Evolutionary conservation across 768 basidiomycete species (phyloP).

Genomic region (Naganishia onofrii): DNA sequence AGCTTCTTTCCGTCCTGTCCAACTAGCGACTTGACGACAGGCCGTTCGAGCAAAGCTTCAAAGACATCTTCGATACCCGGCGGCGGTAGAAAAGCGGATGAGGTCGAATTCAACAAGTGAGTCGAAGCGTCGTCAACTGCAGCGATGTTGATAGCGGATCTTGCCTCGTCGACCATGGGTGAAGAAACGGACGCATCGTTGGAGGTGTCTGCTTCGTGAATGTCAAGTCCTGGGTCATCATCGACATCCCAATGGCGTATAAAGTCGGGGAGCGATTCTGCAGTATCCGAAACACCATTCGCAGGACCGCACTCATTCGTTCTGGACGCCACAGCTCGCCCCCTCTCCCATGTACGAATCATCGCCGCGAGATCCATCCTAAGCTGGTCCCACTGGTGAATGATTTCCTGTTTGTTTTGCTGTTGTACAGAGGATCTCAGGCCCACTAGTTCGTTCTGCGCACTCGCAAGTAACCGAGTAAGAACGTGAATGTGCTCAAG

Average conservation of each 20-base stretch:
- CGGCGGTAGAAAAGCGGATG: constrained; percentile 31
- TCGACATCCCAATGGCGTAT: constrained; percentile 33
- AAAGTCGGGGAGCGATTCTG: constrained; percentile 30
- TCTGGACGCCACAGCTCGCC: constrained; percentile 34
- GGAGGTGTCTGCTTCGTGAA: constrained; percentile 22
- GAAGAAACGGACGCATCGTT: constrained; percentile 22
- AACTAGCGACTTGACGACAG: not conserved
- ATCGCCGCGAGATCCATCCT: constrained; percentile 39
- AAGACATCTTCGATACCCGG: constrained; percentile 44
- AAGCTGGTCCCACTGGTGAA: constrained; percentile 35
- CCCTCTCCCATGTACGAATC: constrained; percentile 46
- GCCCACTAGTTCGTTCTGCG: constrained; percentile 12
- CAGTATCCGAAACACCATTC: not conserved
- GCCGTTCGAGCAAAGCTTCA: constrained; percentile 30
- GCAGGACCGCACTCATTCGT: constrained; percentile 1
- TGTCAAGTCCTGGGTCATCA: constrained; percentile 9
- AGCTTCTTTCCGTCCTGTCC: constrained; percentile 32
- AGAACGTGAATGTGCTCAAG: constrained; percentile 23
- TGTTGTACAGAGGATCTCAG: constrained; percentile 4
- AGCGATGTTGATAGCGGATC: not conserved
- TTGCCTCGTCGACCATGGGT: constrained; percentile 7
- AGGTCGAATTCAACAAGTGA: constrained; percentile 27
- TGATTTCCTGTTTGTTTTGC: not conserved
- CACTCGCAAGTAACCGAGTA: constrained; percentile 5
- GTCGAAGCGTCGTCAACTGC: constrained; percentile 20